Evolutionary conservation across 495 filamentous ascomycete species (phyloP).

Genomic region (Penicillium samsonianum): DNA sequence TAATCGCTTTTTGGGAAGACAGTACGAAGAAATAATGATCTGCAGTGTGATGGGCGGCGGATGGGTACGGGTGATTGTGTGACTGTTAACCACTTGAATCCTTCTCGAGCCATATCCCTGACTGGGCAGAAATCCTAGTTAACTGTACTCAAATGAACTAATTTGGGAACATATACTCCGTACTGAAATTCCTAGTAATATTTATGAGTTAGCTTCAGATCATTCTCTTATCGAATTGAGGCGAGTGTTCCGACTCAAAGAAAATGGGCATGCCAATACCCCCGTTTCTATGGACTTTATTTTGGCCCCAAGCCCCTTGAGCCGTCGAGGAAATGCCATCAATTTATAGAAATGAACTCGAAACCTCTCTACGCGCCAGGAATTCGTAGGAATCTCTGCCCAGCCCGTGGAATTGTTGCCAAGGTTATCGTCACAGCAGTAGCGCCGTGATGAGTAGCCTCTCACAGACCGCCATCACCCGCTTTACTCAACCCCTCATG

Average conservation of each 20-base stretch:
- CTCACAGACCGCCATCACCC: constrained; percentile 16
- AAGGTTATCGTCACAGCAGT: constrained; percentile 19
- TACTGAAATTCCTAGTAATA: too few species aligned
- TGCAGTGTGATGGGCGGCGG: constrained; percentile 9
- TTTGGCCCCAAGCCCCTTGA: not conserved
- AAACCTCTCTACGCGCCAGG: constrained; percentile 15
- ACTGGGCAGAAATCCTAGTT: not conserved
- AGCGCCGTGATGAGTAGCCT: constrained; percentile 16
- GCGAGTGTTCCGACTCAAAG: too few species aligned
- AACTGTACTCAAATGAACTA: not conserved
- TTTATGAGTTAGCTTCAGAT: too few species aligned
- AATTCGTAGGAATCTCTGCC: too few species aligned
- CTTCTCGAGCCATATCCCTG: not conserved
- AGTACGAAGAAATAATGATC: too few species aligned
- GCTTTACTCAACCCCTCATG: constrained; percentile 11
- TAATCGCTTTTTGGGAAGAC: too few species aligned
- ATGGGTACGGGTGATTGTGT: constrained; percentile 9
- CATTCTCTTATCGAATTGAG: too few species aligned
- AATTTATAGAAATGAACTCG: constrained; percentile 14
- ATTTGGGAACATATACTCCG: not conserved
- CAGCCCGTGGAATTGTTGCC: constrained; percentile 10
- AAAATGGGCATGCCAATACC: not conserved
- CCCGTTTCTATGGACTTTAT: not conserved
- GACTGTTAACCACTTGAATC: not conserved
- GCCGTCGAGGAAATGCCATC: not conserved